Percentiles rank a stretch among this genome's conserved stretches.
Evolutionary conservation across 2,329 filamentous ascomycete species (phyloP).

Genomic region (Calonectria hawksworthii): DNA sequence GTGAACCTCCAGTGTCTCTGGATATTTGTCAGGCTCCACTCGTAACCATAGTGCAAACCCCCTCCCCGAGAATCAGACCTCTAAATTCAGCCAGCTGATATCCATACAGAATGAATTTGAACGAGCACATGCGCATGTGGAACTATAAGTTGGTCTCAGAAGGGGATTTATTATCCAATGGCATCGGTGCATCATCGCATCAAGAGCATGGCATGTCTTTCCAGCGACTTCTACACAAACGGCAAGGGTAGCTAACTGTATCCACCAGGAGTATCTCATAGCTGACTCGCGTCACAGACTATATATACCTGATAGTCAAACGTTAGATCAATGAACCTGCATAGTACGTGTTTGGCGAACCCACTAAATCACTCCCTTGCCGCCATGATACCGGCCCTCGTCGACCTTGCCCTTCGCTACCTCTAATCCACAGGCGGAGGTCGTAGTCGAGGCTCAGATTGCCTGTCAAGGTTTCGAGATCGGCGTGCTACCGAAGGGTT

Average conservation of each 20-base stretch:
- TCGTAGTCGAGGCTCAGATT: background rate
- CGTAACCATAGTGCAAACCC: background rate
- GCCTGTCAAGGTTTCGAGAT: background rate
- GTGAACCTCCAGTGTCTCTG: no score
- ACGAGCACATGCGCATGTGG: background rate
- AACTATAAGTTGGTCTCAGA: background rate
- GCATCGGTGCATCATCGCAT: background rate
- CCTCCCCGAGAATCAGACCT: background rate
- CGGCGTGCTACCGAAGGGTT: background rate
- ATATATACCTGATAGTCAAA: background rate
- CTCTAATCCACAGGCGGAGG: background rate
- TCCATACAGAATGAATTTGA: background rate
- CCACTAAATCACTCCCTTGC: background rate
- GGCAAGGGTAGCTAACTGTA: background rate
- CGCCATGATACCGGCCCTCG: no score
- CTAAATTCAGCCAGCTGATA: background rate
- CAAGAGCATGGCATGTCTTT: background rate
- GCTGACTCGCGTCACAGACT: background rate
- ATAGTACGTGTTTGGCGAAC: background rate
- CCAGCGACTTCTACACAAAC: background rate
- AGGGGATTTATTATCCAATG: background rate
- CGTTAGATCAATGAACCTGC: background rate
- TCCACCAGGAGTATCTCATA: background rate
- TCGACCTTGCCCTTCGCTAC: background rate
- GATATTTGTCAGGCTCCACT: background rate